Conservation (phyloP, 768 basidiomycete genomes). For the Rhizopogon vinicolor region DNA sequence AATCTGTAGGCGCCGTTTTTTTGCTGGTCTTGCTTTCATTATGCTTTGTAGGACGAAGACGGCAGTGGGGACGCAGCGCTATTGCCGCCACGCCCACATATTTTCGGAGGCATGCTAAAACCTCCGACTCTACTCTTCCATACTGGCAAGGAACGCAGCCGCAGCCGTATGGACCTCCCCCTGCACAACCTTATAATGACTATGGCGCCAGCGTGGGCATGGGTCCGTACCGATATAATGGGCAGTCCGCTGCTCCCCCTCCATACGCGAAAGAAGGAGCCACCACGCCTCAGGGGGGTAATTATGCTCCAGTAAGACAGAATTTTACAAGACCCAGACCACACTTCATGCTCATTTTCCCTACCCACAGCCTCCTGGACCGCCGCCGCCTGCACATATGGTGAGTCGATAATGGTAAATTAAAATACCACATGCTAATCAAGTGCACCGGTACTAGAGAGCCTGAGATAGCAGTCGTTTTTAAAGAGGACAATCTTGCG, state of each 20-base stretch:
- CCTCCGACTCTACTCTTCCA: constrained; percentile 1
- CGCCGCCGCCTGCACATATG: constrained; percentile 2
- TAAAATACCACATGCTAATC: background rate
- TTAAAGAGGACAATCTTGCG: background rate
- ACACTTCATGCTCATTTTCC: background rate
- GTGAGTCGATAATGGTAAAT: background rate
- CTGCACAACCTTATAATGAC: background rate
- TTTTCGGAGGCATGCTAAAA: background rate
- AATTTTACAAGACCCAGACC: background rate
- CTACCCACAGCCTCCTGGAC: constrained; percentile 5
- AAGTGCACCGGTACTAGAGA: background rate
- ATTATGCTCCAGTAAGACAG: constrained; percentile 15
- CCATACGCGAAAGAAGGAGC: background rate
- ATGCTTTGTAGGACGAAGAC: constrained; percentile 6
- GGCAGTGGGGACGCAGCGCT: background rate
- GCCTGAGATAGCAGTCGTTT: background rate
- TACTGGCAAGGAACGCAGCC: constrained; percentile 7
- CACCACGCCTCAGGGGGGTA: background rate
- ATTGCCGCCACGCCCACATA: background rate
- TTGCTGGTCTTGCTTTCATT: constrained; percentile 7
- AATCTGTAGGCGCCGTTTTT: constrained; percentile 6
- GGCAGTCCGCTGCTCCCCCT: constrained; percentile 2
- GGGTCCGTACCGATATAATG: background rate
- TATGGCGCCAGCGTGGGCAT: too few relatives aligned
- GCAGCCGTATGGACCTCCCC: constrained; percentile 2